Base-by-base conservation (phyloP, 192 early-diverging fungal species). In the Haplosporangium gracile region DNA sequence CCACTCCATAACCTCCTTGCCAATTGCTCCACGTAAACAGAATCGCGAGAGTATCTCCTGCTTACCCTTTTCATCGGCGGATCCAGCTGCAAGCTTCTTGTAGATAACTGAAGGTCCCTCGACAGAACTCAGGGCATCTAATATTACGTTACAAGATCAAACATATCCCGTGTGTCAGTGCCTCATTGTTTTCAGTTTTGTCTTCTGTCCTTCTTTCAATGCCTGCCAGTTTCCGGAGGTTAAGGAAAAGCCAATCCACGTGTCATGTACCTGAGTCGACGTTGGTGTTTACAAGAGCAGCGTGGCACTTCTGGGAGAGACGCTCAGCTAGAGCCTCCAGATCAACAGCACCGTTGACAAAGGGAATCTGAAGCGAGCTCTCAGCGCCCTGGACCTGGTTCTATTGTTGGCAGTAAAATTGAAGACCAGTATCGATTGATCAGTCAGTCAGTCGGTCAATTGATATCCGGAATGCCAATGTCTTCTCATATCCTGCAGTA, bases 331-430 rank as follows among this genome's bases (percentile, higher is more conserved):
- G 70, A 13, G 9, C 24, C 26, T 86, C 75, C 10, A 86, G 79
- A 73, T 86, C 84, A 36, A 86, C 75, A 22, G 70, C 71, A 13
- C 79, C 84, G 24, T 77, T 69, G 6, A 86, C 79, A 75, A 86
- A 86, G 24, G 84, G 84, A 26, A 86, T 81, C 76, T 86, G 84
- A 5, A 86, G 39, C 22, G 84, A 81, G 36, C 65, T 86, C 29
- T 45, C 75, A 11, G 84, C 79, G 36, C 39, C 75, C 10, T 81
- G 78, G 40, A 86, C 76, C 42, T 86, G 84, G 43, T 57, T 77
- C 84, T 86, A 81, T 65, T 65, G 60, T 34, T 10, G 29, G 3
- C 26, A 65, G 32, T 65, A 65, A 65, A 5, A 65, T 15, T 15
- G 16, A 29, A 60, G n/a, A 60, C 9, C 55, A 26, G n/a, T 29